Conservation (phyloP, 1,284 basidiomycete genomes). For the Kalmanozyma brasiliensis region DNA sequence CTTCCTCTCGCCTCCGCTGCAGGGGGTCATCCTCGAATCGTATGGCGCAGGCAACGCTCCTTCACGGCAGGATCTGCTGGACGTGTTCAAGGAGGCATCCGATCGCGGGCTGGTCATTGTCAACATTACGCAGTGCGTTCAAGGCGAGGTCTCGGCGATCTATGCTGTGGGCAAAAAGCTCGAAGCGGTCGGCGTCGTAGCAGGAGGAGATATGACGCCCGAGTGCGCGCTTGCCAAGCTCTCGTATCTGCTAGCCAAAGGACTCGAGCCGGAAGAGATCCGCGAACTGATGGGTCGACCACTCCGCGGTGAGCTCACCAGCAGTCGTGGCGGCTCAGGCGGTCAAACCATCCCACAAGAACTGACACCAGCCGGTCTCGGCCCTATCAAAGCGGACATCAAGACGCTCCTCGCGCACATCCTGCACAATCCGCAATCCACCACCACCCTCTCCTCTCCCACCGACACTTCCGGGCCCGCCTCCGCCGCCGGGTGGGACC, state of each 20-base stretch:
- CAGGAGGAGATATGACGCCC: slow-evolving; percentile 83
- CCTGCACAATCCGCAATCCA: slow-evolving; percentile 39
- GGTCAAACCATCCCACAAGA: slow-evolving; percentile 19
- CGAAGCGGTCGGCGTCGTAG: slow-evolving; percentile 67
- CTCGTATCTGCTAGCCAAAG: slow-evolving; percentile 86
- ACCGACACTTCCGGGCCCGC: no score
- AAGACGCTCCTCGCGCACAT: slow-evolving; percentile 45
- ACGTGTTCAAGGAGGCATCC: slow-evolving; percentile 80
- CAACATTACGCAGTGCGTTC: slow-evolving; percentile 88
- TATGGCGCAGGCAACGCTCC: slow-evolving; percentile 81
- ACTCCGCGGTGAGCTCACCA: slow-evolving; percentile 85
- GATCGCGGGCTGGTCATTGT: slow-evolving; percentile 85
- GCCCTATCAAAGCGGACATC: slow-evolving; percentile 38
- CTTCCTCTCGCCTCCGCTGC: slow-evolving; percentile 59
- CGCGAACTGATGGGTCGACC: slow-evolving; percentile 81
- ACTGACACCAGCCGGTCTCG: slow-evolving; percentile 23
- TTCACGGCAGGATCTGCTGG: slow-evolving; percentile 66
- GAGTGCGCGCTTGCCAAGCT: slow-evolving; percentile 92
- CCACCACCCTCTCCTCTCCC: no score
- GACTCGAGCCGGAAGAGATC: slow-evolving; percentile 77
- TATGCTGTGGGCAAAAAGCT: slow-evolving; percentile 85
- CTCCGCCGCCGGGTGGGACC: slow-evolving; percentile 29
- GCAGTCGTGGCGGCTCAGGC: slow-evolving; percentile 19
- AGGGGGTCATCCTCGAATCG: slow-evolving; percentile 80
- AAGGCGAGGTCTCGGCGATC: slow-evolving; percentile 69